Evolutionary conservation across 768 basidiomycete species (phyloP), one percentile per base, ranked within the genome.

Genomic region (Termitomyces sp.): DNA sequence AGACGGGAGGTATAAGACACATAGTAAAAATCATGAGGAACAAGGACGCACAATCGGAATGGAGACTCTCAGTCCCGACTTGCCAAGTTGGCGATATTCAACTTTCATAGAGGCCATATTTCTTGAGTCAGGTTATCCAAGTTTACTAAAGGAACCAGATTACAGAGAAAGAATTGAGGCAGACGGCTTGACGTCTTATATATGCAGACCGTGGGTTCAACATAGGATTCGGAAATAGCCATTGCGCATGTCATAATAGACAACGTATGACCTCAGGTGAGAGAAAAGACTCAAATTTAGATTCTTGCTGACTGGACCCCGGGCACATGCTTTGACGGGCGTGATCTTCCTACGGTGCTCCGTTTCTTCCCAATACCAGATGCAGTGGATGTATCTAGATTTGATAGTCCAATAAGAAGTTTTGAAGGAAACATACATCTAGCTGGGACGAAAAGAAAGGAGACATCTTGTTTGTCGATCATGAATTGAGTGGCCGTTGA

Each of bases 51-150:
- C 60, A 40, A 61, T 59, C 6, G 60, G 60, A 8, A 61, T 43
- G 7, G 60, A 61, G 9, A 61, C 60, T 21, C 52, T 58, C 21
- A 61, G n/a, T 31, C 57, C 60, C 6, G 60, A 54, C 46, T 55
- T 59, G 14, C 60, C 60, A 5, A 61, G 53, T 23, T 54, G 56
- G 3, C 60, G 46, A 14, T 61, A 61, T 59, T 59, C 52, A 23
- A 58, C 37, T 37, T 61, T 60, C 37, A 38, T 7, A 31, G 59
- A 40, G 40, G 47, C 8, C 29, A 47, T 56, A 14, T 16, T 49
- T 37, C 12, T 5, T 11, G 31, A 32, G 10, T 17, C 4, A n/a
- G 27, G 17, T n/a, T 45, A 45, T 45, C 44, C 35, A 37, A 45
- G 44, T 45, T 17, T 27, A 25, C 16, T 8, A 27, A 16, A 16